Percentiles rank a stretch among this genome's conserved stretches.
These are phyloP conservation scores for Penicillium concentricum DNA, from an alignment of 2,329 filamentous ascomycete genomes.

Conservation along the genomic window DNA sequence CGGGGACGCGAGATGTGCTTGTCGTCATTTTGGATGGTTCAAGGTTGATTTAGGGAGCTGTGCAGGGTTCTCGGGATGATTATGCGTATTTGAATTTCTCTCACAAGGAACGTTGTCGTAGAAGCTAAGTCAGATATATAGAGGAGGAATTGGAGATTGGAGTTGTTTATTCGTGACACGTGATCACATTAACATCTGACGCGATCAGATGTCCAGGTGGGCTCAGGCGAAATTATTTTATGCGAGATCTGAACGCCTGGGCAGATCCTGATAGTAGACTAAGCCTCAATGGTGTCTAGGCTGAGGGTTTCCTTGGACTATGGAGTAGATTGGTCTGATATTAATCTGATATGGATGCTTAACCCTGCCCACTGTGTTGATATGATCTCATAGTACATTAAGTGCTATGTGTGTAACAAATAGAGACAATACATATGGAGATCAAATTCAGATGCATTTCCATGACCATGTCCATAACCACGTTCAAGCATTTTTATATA, in stretches of 20 bases:
- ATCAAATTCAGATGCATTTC: neutral
- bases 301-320: neutral
- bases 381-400: neutral
- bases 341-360: neutral
- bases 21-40: constrained; percentile 5
- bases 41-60: neutral
- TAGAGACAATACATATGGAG: neutral
- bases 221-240: neutral
- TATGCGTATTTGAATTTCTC: neutral
- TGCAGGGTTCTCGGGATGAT: no score
- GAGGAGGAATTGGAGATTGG: neutral
- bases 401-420: neutral
- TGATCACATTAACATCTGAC: neutral
- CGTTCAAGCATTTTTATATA: neutral
- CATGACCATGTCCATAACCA: neutral
- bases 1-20: neutral
- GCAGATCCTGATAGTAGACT: no score
- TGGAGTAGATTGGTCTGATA: no score
- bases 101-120: neutral
- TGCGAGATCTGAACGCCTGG: neutral
- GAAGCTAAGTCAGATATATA: neutral
- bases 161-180: neutral
- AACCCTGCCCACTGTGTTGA: neutral
- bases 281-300: neutral
- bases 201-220: neutral